Evolutionary conservation across 2,329 filamentous ascomycete species (phyloP), one percentile per base, ranked within the genome.

Genomic region (Penicillium sp.): DNA sequence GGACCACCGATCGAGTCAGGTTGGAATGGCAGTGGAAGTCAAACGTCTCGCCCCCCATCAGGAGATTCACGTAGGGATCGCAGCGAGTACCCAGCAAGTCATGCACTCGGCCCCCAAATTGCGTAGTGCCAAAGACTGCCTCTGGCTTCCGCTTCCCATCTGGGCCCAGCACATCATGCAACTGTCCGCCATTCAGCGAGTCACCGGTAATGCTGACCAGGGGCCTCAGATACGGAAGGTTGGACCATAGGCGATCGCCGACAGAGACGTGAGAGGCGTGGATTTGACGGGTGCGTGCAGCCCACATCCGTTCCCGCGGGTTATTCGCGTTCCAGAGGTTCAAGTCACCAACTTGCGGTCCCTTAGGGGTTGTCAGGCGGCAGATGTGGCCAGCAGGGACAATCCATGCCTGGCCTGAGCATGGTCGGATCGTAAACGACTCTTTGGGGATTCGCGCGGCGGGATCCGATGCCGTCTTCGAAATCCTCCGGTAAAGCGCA

Each of bases 1-100:
- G 87, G 1, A 88, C 62, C 2, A 95, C 85, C 0, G 91, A 89
- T 4, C 91, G 85, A 1, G 86, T 86, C 11, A 96, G 83, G 73
- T 96, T 96, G 1, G 88, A 91, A 70, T 94, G 91, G 74, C 91
- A 96, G 73, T 95, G 90, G 74, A 85, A 94, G 73, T 95, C 88
- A 72, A 92, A 95, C 35, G 82, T 81, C 52, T 85, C 82, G n/a
- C 86, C 87, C 3, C 83, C 86, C 54, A 96, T 84, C 63, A 95
- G 83, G 39, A 84, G 81, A 73, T 91, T 91, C 71, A 95, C 88
- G 72, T 95, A 96, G 1, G 91, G 91, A 75, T 95, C 91, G 75
- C 91, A 96, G 45, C 91, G 81, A 28, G 91, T 96, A 38, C 91
- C 91, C 4, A 96, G 79, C 22, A 96, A 79, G 76, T 96, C 91